A percentile compares a stretch with the other conserved stretches of the same genome.
These are phyloP conservation scores for Hypoxylon sp. DNA, from an alignment of 2,329 filamentous ascomycete species.

Conservation along the genomic window DNA sequence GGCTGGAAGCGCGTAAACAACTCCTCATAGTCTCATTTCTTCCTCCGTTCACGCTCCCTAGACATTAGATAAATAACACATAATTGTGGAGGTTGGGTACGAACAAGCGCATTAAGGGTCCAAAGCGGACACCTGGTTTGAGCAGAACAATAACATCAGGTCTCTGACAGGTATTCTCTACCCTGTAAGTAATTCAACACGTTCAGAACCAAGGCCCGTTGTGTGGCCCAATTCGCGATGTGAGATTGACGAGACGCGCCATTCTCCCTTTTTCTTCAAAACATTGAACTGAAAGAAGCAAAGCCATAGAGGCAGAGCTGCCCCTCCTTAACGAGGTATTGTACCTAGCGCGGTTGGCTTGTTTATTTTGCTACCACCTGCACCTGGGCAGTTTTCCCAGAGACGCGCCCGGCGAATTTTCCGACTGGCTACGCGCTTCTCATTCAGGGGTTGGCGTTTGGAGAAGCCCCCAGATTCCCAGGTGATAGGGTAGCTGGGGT, in stretches of 20 bases:
- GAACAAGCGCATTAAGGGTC: slow-evolving; percentile 26
- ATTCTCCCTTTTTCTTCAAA: slow-evolving; percentile 28
- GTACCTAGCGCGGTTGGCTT: slow-evolving; percentile 36
- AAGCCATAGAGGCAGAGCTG: slow-evolving; percentile 25
- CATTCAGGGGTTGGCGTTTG: slow-evolving; percentile 46
- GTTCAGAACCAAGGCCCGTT: slow-evolving; percentile 34
- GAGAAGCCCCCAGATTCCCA: slow-evolving; percentile 41
- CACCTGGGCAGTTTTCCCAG: slow-evolving; percentile 16
- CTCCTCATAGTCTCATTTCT: slow-evolving; percentile 23
- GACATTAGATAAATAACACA: slow-evolving; percentile 16
- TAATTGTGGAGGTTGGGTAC: slow-evolving; percentile 38
- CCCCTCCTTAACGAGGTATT: slow-evolving; percentile 28
- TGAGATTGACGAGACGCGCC: slow-evolving; percentile 31
- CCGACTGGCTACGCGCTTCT: slow-evolving; percentile 46
- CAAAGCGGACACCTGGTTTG: slow-evolving; percentile 36
- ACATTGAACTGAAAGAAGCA: slow-evolving; percentile 24
- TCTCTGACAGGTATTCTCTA: slow-evolving; percentile 30
- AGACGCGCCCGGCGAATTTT: slow-evolving; percentile 47
- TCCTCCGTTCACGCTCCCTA: slow-evolving; percentile 16
- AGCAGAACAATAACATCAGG: slow-evolving; percentile 46
- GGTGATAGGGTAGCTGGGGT: slow-evolving; percentile 44
- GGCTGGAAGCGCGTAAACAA: slow-evolving; percentile 44
- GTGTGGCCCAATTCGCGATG: slow-evolving; percentile 37
- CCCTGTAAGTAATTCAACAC: slow-evolving; percentile 43
- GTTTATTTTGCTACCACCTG: slow-evolving; percentile 43